Evolutionary conservation across 192 early-diverging fungal species (phyloP), one percentile per base, ranked within the genome.

Genomic region (Coemansia sp.): DNA sequence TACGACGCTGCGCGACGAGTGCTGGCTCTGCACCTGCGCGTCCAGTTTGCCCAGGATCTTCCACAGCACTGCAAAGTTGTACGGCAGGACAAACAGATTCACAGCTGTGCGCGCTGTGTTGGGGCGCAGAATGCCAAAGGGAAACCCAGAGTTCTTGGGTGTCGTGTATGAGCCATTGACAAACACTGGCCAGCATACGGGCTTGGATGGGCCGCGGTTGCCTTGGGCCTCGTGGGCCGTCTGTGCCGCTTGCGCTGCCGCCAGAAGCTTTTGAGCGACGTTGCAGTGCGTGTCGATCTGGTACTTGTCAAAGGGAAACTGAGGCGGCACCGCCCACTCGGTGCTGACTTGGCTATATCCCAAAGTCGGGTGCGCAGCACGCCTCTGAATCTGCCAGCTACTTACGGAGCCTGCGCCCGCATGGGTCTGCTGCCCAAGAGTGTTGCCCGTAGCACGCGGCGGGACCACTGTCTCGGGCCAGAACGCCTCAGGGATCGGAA

Each of bases 31-130:
- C 32, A 38, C 59, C 21, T 83, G 67, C 8, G 62, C 62, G 12
- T 84, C 72, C 8, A 82, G 68, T 57, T 73, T 82, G 60, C 76
- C 70, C 26, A 91, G 67, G 18, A 90, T 63, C 27, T 77, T 83
- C 69, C 92, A 93, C n/a, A 92, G 73, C 33, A 76, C 81, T 1
- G 86, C 84, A 60, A 85, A 93, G 62, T 92, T 91, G 69, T 93
- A 93, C 2, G 91, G 88, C 44, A 91, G 67, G 5, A 90, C 71
- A 36, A 88, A 91, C 62, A 93, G 60, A 27, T 87, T 88, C 32
- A 93, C 91, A 3, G 82, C 82, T 24, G 83, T 86, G 32, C 84
- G 82, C 17, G 76, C 74, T 1, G 83, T 80, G 62, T 84, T 88
- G 26, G 85, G 83, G 58, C 87, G 88, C 34, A 93, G 62, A 27